These are phyloP conservation scores for Plantago major DNA, from an alignment of 257 asterid genomes.

Conservation along the genomic window DNA sequence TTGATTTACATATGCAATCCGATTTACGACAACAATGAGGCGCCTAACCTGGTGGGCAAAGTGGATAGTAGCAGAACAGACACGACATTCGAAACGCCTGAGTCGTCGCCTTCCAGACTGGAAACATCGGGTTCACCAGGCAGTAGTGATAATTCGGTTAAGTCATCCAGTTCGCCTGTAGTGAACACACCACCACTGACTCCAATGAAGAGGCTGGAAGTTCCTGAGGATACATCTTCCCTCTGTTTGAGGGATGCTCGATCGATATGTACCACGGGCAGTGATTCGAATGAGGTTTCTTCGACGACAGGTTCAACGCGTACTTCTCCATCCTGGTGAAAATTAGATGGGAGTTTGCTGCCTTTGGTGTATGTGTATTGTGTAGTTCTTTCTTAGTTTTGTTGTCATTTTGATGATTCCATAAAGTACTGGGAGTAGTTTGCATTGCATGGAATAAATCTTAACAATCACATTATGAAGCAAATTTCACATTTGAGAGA, in stretches of 20 bases:
- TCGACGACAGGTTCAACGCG: constrained; percentile 40
- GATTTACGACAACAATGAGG: constrained; percentile 34
- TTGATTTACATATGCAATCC: constrained; percentile 57
- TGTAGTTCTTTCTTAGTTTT: background rate
- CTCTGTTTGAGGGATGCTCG: constrained; percentile 37
- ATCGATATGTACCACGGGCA: constrained; percentile 30
- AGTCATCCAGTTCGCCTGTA: background rate
- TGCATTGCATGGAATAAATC: background rate
- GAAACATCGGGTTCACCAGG: constrained; percentile 13
- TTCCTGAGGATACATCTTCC: constrained; percentile 34
- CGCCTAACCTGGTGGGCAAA: background rate
- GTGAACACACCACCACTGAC: constrained; percentile 39
- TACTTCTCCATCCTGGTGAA: constrained; percentile 56
- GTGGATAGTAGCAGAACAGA: constrained; percentile 10
- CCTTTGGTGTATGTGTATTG: background rate
- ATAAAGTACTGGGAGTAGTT: background rate
- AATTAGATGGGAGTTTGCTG: background rate
- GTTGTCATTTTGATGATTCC: background rate
- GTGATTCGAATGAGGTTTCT: constrained; percentile 33
- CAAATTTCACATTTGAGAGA: no score
- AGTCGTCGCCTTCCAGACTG: constrained; percentile 44
- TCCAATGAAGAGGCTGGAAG: constrained; percentile 44
- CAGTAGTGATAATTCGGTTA: background rate
- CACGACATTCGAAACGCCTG: constrained; percentile 53
- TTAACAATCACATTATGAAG: no score